These are phyloP conservation scores for Claviceps paspali DNA, from an alignment of 2,329 filamentous ascomycete genomes.

Conservation along the genomic window DNA sequence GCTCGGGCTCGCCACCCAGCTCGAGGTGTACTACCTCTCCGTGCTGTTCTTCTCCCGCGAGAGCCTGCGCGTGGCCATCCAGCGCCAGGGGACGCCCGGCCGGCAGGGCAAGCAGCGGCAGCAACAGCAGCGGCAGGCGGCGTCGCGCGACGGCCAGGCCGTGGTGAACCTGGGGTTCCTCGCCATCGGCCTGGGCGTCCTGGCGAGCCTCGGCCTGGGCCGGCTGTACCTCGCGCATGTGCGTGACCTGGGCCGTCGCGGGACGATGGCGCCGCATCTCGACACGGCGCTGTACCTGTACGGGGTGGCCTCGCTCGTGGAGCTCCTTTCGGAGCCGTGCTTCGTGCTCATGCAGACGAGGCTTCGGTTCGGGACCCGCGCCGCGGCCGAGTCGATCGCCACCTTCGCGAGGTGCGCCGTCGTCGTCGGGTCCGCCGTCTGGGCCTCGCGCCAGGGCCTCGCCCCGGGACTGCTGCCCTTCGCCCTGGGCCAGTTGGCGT, in stretches of 20 bases:
- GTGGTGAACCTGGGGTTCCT: constrained; percentile 83
- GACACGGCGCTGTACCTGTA: constrained; percentile 36
- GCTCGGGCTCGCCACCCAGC: constrained; percentile 72
- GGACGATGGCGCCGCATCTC: constrained; percentile 56
- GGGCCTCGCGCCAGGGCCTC: constrained; percentile 31
- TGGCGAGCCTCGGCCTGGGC: constrained; percentile 49
- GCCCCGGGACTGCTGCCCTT: constrained; percentile 73
- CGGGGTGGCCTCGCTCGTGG: constrained; percentile 44
- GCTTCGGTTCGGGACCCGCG: constrained; percentile 65
- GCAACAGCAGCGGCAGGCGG: neutral
- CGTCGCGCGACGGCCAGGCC: constrained; percentile 43
- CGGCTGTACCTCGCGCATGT: constrained; percentile 48
- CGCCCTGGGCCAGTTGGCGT: constrained; percentile 70
- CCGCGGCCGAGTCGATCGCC: constrained; percentile 67
- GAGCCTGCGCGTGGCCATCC: constrained; percentile 77
- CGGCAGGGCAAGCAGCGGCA: neutral
- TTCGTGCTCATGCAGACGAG: constrained; percentile 79
- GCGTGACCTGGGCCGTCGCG: no score
- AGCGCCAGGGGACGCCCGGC: constrained; percentile 59
- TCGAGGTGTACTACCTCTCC: constrained; percentile 85
- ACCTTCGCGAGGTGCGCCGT: constrained; percentile 62
- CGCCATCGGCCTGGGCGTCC: constrained; percentile 51
- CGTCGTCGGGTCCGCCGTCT: constrained; percentile 57
- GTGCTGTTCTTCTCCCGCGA: constrained; percentile 93
- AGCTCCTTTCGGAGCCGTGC: constrained; percentile 73